A percentile compares a stretch with the other conserved stretches of the same genome.
phyloP scores from a whole-genome alignment of 371 early-diverging fungal genomes.

The Nematocida major region DNA sequence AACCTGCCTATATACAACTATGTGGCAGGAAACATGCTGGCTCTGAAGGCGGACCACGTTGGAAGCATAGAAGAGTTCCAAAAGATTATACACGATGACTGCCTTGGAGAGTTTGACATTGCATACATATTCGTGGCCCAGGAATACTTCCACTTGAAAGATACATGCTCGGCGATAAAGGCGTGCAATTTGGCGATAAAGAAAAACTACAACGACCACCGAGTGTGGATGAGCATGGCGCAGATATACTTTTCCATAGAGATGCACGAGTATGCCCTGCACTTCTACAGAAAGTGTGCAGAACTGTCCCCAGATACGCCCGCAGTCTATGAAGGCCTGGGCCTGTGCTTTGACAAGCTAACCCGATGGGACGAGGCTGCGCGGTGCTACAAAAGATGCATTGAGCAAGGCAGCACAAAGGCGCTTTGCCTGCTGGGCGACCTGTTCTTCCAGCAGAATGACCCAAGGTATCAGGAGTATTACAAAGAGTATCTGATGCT shows the following conservation, averaged over 20 bases:
- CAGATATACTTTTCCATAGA: conserved; percentile 77
- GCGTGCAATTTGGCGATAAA: conserved; percentile 76
- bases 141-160: conserved; percentile 80
- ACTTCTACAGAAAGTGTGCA: conserved; percentile 73
- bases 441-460: neutral
- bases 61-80: conserved; percentile 78
- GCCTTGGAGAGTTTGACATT: conserved; percentile 67
- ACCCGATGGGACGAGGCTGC: conserved; percentile 46
- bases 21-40: conserved; percentile 81
- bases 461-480: neutral
- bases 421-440: conserved; percentile 38
- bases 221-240: conserved; percentile 84
- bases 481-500: conserved; percentile 1
- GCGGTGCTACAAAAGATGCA: conserved; percentile 50
- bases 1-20: conserved; percentile 78
- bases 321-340: conserved; percentile 53
- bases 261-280: conserved; percentile 73
- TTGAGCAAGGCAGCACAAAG: conserved; percentile 13
- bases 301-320: conserved; percentile 66
- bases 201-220: conserved; percentile 73
- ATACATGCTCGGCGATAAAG: conserved; percentile 75
- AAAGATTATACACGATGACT: conserved; percentile 72
- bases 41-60: conserved; percentile 70
- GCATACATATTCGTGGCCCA: conserved; percentile 87
- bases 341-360: conserved; percentile 46